Conservation (phyloP, 139 green algal species). For the Zygnema cylindricum region DNA sequence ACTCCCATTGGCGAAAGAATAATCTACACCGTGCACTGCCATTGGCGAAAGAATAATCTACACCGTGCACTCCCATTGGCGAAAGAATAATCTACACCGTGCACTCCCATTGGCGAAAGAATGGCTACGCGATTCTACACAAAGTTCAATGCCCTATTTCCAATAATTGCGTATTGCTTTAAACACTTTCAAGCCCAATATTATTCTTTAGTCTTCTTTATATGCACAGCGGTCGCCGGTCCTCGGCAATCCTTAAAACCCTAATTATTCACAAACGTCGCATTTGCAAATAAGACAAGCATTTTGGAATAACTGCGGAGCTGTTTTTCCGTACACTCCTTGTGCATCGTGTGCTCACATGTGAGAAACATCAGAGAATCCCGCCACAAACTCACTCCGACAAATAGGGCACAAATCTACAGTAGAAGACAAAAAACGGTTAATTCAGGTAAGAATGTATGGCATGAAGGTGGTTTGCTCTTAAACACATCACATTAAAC, state of each 20-base stretch:
- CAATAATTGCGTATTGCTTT: background rate
- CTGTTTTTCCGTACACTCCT: background rate
- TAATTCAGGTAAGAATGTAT: too few species aligned
- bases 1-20: too few species aligned
- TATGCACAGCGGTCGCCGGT: background rate
- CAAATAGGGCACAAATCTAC: slow-evolving; percentile 33
- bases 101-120: too few species aligned
- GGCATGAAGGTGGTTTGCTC: too few species aligned
- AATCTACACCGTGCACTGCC: too few species aligned
- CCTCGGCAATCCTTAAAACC: background rate
- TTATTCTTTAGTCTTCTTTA: too few species aligned
- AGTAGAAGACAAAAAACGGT: background rate
- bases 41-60: too few species aligned
- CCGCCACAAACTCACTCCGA: slow-evolving; percentile 23
- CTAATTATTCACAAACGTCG: background rate
- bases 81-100: too few species aligned
- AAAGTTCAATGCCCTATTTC: background rate
- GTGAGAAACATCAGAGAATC: slow-evolving; percentile 6
- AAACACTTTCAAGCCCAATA: background rate
- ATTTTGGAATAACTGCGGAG: slow-evolving; percentile 18
- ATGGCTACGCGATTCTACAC: background rate
- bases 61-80: too few species aligned
- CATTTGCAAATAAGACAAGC: slow-evolving; percentile 24
- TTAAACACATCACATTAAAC: too few species aligned
- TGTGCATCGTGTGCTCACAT: slow-evolving; percentile 25